Percentiles rank a stretch among this genome's conserved stretches.
phyloP scores from a whole-genome alignment of 1,139 yeast species.

The Scheffersomyces titani region DNA sequence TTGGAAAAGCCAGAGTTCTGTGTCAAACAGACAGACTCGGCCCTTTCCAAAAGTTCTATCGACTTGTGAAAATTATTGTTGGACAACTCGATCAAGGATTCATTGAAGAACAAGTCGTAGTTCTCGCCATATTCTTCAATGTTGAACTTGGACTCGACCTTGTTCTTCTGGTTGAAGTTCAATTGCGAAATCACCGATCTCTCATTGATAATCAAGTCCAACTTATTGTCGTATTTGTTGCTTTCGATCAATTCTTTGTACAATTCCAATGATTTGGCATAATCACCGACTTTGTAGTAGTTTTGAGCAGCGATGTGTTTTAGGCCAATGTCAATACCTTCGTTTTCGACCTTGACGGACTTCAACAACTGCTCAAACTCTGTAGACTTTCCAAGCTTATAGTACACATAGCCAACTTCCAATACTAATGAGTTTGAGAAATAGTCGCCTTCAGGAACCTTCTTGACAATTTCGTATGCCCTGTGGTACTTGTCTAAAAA shows the following conservation, averaged over 20 bases:
- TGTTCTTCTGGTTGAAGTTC: conserved; percentile 16
- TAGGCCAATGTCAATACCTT: conserved; percentile 43
- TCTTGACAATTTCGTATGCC: conserved; percentile 51
- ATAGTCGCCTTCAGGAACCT: conserved; percentile 37
- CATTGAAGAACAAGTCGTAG: conserved; percentile 60
- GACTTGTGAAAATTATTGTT: conserved; percentile 46
- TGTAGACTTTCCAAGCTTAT: conserved; percentile 56
- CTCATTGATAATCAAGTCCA: conserved; percentile 71
- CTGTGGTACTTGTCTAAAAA: conserved; percentile 66
- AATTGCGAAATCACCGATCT: conserved; percentile 67
- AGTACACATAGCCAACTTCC: conserved; percentile 71
- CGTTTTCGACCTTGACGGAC: conserved; percentile 16
- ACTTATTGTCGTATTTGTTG: conserved; percentile 32
- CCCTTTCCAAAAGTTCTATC: conserved; percentile 48
- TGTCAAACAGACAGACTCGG: conserved; percentile 42
- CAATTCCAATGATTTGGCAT: conserved; percentile 52
- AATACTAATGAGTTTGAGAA: conserved; percentile 37
- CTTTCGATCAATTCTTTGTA: conserved; percentile 51
- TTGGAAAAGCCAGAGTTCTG: conserved; percentile 43
- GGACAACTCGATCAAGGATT: conserved; percentile 57
- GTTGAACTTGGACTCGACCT: conserved; percentile 10
- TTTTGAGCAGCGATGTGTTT: conserved; percentile 83
- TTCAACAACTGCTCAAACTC: conserved; percentile 44
- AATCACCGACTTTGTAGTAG: conserved; percentile 66
- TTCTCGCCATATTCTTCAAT: conserved; percentile 14